Conservation (phyloP, 164 flowering plant genomes). For the Litsea cubeba region DNA sequence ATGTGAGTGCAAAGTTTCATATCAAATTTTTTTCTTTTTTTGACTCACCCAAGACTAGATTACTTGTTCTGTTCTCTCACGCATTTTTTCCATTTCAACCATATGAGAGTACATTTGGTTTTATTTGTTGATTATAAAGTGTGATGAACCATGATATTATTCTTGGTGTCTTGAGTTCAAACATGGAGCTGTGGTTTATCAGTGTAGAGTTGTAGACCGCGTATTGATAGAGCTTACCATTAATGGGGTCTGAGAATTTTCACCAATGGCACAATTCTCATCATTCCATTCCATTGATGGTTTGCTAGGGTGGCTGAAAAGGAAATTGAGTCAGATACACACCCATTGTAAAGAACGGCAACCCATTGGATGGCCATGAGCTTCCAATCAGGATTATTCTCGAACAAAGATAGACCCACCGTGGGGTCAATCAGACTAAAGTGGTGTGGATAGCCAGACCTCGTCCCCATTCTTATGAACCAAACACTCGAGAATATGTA, state of each 20-base stretch:
- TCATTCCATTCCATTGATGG: background rate
- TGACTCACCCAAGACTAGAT: background rate
- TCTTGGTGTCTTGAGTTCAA: background rate
- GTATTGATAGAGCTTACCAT: background rate
- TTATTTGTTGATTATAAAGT: background rate
- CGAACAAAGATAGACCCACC: background rate
- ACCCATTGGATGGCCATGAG: background rate
- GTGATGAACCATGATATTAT: background rate
- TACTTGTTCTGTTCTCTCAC: background rate
- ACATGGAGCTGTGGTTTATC: background rate
- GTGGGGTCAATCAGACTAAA: background rate
- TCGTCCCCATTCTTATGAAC: too few relatives aligned
- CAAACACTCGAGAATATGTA: too few relatives aligned
- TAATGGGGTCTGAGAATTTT: background rate
- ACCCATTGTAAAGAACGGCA: background rate
- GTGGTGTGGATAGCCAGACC: background rate
- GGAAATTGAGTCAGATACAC: background rate
- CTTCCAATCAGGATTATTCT: background rate
- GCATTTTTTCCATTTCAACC: background rate
- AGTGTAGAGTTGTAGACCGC: background rate
- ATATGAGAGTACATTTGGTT: background rate
- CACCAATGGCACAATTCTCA: background rate
- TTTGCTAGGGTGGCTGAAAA: background rate
- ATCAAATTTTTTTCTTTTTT: background rate
- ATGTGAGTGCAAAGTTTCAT: slow-evolving; percentile 15